phyloP scores from a whole-genome alignment of 257 asterid genomes.

The Penstemon barbatus region DNA sequence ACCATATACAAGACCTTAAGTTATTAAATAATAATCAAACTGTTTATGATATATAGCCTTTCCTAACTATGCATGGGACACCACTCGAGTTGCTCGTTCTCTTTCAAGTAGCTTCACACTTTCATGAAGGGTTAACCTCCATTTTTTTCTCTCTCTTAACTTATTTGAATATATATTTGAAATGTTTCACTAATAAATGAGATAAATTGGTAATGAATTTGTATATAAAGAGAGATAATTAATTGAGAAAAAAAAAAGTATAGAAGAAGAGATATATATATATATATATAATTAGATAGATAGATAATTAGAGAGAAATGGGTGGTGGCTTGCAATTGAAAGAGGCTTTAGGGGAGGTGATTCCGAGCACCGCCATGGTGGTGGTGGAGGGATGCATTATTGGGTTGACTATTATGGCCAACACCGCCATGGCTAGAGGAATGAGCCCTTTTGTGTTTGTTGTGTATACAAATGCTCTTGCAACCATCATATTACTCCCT shows the following conservation, averaged over 20 bases:
- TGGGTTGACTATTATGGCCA: constrained; percentile 62
- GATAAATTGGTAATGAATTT: constrained; percentile 14
- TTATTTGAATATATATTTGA: constrained; percentile 6
- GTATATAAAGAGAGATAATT: constrained; percentile 4
- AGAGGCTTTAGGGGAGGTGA: constrained; percentile 38
- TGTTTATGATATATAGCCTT: constrained; percentile 31
- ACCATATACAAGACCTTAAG: neutral
- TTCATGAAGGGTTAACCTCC: constrained; percentile 58
- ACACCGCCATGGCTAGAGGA: constrained; percentile 69
- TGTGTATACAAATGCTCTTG: constrained; percentile 71
- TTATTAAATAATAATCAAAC: neutral
- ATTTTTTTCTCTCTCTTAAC: constrained; percentile 30
- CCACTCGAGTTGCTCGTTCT: constrained; percentile 76
- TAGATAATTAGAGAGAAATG: constrained; percentile 23
- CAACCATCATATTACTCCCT: constrained; percentile 54
- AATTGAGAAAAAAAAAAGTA: neutral
- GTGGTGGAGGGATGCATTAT: constrained; percentile 61
- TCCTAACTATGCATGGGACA: constrained; percentile 54
- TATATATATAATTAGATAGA: neutral
- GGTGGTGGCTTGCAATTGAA: constrained; percentile 33
- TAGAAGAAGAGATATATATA: neutral
- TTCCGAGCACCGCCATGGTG: constrained; percentile 64
- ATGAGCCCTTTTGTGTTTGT: constrained; percentile 78
- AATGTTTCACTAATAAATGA: constrained; percentile 29
- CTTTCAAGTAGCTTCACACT: constrained; percentile 62